phyloP scores from a whole-genome alignment of 2,329 filamentous ascomycete genomes.

The Aspergillus cejpii region DNA sequence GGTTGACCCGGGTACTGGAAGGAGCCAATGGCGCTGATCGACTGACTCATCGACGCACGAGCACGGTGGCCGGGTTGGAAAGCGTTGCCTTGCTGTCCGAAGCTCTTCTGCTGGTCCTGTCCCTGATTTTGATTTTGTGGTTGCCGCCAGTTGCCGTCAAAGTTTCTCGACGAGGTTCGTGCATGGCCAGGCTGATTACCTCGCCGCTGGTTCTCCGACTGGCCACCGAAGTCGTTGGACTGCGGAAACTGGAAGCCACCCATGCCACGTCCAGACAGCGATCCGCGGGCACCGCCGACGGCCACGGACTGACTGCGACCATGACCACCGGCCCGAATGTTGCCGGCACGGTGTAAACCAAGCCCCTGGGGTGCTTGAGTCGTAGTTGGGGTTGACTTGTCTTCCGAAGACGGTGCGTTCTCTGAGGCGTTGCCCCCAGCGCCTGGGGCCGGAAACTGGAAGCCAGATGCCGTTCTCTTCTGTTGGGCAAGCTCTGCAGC shows the following conservation, averaged over 20 bases:
- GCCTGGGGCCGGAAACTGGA: conserved; percentile 83
- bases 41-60: conserved; percentile 78
- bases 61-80: conserved; percentile 91
- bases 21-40: conserved; percentile 71
- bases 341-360: conserved; percentile 63
- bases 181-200: conserved; percentile 68
- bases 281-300: conserved; percentile 60
- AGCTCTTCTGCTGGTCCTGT: conserved; percentile 51
- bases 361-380: conserved; percentile 55
- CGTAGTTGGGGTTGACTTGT: conserved; percentile 33
- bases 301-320: conserved; percentile 46
- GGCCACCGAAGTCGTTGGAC: conserved; percentile 46
- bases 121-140: conserved; percentile 51
- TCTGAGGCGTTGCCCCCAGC: conserved; percentile 50
- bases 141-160: conserved; percentile 96
- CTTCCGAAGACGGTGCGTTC: conserved; percentile 51
- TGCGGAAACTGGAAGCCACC: conserved; percentile 66
- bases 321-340: conserved; percentile 76
- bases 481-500: conserved; percentile 94
- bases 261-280: conserved; percentile 56
- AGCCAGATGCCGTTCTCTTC: conserved; percentile 87
- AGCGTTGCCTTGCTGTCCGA: conserved; percentile 60
- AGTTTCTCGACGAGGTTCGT: conserved; percentile 81
- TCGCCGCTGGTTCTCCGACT: conserved; percentile 65
- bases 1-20: conserved; percentile 88